Evolutionary conservation across 768 basidiomycete species (phyloP), one percentile per base, ranked within the genome.

Genomic region (Mycena vulgaris): DNA sequence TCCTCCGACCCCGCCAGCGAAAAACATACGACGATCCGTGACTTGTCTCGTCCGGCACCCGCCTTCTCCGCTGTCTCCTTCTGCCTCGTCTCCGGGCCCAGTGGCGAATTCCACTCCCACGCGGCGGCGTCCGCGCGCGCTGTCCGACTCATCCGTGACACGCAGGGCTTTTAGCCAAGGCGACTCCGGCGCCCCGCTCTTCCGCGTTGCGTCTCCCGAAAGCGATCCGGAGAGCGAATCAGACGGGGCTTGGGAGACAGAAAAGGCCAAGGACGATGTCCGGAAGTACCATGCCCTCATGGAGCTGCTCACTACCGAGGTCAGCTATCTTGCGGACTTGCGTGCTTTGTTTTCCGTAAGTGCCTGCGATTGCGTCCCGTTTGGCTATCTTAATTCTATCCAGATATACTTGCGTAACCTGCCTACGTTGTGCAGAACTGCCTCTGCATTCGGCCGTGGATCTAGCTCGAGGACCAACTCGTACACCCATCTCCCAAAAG

Each of bases 291-390:
- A 98, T 75, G 93, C 95, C 8, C 87, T 98, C 57, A 85, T 90
- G 72, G 97, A 98, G 81, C 83, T 99, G 45, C 86, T 98, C 28
- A 85, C 89, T 66, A 97, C 96, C 0, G 97, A 99, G 83, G 83
- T 89, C 23, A 89, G 90, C 9, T 99, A 98, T 78, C 86, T 96
- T 11, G 78, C 86, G 59, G 95, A 97, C 80, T 80, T 98, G 75
- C 88, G 90, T 69, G 88, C 88, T 11, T 86, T 99, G 49, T 93
- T 95, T 64, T 86, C 87, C 71, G 95, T 95, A 78, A 69, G 87
- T 37, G 25, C 49, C 10, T 47, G 80, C 17, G 68, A 68, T 61
- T 57, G 55, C 39, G 57, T 19, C 35, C 37, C 30, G 48, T 73
- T 53, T 62, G 16, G 23, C 37, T 37, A 25, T 39, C 40, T 49